A percentile compares a stretch with the other conserved stretches of the same genome.
These are phyloP conservation scores for Dalechampia spathulata DNA, from an alignment of 441 rosid genomes.

Conservation along the genomic window DNA sequence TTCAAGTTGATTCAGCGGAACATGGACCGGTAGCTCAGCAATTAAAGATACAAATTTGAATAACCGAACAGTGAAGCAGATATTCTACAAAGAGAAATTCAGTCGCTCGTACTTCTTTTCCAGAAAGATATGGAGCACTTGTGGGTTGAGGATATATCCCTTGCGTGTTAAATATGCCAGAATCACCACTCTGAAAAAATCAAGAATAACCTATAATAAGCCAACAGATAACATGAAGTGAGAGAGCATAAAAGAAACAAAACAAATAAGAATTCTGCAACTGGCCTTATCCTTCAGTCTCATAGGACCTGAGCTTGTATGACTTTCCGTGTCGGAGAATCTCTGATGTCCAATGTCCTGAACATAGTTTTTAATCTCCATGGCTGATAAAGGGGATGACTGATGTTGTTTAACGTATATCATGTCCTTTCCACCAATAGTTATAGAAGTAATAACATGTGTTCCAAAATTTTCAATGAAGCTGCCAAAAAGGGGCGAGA, in stretches of 20 bases:
- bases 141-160: conserved; percentile 78
- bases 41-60: no score
- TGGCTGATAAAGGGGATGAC: conserved; percentile 50
- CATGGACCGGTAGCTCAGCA: no score
- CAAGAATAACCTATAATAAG: conserved; percentile 11
- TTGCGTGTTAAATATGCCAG: conserved; percentile 59
- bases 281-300: conserved; percentile 65
- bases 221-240: conserved; percentile 1
- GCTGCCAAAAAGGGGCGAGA: conserved; percentile 29
- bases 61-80: no score
- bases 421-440: conserved; percentile 70
- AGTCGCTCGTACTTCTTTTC: conserved; percentile 50
- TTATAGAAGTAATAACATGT: conserved; percentile 54
- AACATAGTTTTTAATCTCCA: conserved; percentile 51
- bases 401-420: conserved; percentile 59
- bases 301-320: conserved; percentile 38
- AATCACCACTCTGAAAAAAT: conserved; percentile 43
- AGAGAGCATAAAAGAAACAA: not conserved
- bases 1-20: not conserved
- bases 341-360: conserved; percentile 61
- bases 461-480: conserved; percentile 71
- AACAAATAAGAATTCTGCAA: conserved; percentile 9
- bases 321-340: conserved; percentile 35
- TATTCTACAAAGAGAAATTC: not conserved
- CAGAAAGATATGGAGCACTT: conserved; percentile 38